Evolutionary conservation across 768 basidiomycete genomes (phyloP), one percentile per base, ranked within the genome.

Genomic region (Paxillus rubicundulus): DNA sequence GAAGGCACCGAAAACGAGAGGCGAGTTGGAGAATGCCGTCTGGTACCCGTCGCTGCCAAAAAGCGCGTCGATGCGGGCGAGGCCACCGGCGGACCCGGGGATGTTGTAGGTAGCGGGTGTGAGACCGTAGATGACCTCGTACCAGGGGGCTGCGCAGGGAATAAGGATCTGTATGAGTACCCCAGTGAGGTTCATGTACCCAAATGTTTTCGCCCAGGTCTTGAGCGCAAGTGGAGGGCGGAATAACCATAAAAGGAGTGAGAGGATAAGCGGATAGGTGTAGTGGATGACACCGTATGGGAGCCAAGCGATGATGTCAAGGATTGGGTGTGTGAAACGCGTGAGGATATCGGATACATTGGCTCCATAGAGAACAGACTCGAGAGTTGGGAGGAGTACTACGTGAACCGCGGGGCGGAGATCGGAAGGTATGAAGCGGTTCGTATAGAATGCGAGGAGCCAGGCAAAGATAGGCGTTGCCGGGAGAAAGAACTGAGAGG

Each of bases 281-380:
- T 96, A 99, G 70, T 99, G 97, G 16, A 85, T 76, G 43, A 98
- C 81, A n/a, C 97, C 97, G 62, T 99, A 99, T 0, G 97, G 95
- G 1, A 98, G 65, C 97, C 96, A 98, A 0, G 96, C 95, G 39
- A 97, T 63, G 62, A 98, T 81, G 68, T 98, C 96, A 55, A 99
- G 84, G 39, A 92, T 59, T 14, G 94, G 90, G 65, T 96, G 92
- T 9, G 96, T 98, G 72, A 85, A 95, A 16, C 93, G 82, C 20
- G 96, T 98, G 54, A 98, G 85, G 67, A 98, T 87, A 71, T 98
- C 95, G 33, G 92, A 96, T 52, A 98, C 93, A 72, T 98, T 98
- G 50, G 95, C 96, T 2, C 97, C 97, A 68, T 97, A 98, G 4
- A 98, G 78, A 27, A 97, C 92, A 17, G 89, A 84, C 66, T 99